Conservation (phyloP, 2,329 filamentous ascomycete genomes). For the Zasmidium cellare region DNA sequence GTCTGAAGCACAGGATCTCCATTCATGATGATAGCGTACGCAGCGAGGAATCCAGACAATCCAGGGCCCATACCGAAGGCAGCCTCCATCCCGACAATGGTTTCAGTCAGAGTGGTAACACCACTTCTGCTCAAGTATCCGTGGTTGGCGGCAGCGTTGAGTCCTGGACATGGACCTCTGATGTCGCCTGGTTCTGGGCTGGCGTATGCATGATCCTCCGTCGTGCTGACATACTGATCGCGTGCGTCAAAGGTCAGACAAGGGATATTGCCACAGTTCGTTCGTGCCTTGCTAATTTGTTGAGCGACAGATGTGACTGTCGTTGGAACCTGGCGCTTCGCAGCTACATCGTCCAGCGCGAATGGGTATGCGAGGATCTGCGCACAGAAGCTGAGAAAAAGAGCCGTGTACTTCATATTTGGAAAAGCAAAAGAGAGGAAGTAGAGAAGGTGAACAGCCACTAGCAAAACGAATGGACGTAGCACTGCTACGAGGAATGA, state of each 20-base stretch:
- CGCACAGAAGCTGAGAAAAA: neutral
- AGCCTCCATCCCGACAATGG: conserved; percentile 7
- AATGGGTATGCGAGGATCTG: conserved; percentile 5
- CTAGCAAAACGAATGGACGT: conserved; percentile 2
- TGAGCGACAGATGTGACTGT: neutral
- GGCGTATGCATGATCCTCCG: conserved; percentile 13
- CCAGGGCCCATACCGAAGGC: conserved; percentile 8
- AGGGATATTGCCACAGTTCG: conserved; percentile 16
- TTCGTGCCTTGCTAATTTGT: conserved; percentile 10
- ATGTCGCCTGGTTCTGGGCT: conserved; percentile 10
- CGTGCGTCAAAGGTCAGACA: conserved; percentile 12
- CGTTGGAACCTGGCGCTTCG: conserved; percentile 7
- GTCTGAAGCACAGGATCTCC: conserved; percentile 15
- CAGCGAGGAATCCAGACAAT: conserved; percentile 4
- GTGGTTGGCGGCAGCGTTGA: conserved; percentile 28
- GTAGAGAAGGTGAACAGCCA: neutral
- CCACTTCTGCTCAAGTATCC: conserved; percentile 15
- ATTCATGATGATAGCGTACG: conserved; percentile 17
- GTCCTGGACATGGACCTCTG: conserved; percentile 14
- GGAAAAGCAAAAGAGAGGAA: neutral
- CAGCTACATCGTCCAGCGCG: conserved; percentile 1
- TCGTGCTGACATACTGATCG: conserved; percentile 14
- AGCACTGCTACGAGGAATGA: neutral
- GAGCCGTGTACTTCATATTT: conserved; percentile 3
- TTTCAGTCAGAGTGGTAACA: conserved; percentile 2